Evolutionary conservation across 345 rosid species (phyloP).

Genomic region (Arabidopsis arenosa): DNA sequence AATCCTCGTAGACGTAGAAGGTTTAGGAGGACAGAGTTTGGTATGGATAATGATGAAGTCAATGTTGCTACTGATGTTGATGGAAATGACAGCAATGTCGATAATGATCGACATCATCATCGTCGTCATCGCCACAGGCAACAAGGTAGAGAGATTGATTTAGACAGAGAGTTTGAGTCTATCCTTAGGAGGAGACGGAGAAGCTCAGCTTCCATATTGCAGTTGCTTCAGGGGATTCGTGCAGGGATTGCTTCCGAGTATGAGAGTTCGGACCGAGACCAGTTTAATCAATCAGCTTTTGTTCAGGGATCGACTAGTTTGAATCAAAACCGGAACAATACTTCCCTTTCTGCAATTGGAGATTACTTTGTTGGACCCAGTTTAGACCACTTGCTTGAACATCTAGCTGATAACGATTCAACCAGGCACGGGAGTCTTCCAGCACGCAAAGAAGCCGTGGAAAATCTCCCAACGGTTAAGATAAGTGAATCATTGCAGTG

Average conservation of each 20-base stretch:
- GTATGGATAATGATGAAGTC: constrained; percentile 56
- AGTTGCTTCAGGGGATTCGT: constrained; percentile 76
- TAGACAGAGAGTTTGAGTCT: constrained; percentile 69
- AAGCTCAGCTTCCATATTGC: constrained; percentile 68
- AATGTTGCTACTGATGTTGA: constrained; percentile 53
- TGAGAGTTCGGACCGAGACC: constrained; percentile 50
- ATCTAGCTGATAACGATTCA: constrained; percentile 75
- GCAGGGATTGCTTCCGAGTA: constrained; percentile 66
- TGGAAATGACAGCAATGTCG: constrained; percentile 53
- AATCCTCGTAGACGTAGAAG: constrained; percentile 60
- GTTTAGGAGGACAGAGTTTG: constrained; percentile 58
- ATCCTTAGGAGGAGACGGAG: constrained; percentile 65
- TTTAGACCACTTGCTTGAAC: constrained; percentile 77
- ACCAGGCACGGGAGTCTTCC: constrained; percentile 82
- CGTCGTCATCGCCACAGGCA: constrained; percentile 34
- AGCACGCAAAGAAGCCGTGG: constrained; percentile 73
- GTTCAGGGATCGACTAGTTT: constrained; percentile 25
- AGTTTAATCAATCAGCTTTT: constrained; percentile 46
- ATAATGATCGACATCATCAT: constrained; percentile 27
- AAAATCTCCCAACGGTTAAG: constrained; percentile 66
- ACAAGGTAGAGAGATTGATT: constrained; percentile 54
- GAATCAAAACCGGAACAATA: constrained; percentile 46
- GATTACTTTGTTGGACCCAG: constrained; percentile 80
- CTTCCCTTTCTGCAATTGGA: constrained; percentile 59
- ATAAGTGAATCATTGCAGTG: constrained; percentile 57